Conservation (phyloP, 2,329 filamentous ascomycete species). For the Beauveria sp. region DNA sequence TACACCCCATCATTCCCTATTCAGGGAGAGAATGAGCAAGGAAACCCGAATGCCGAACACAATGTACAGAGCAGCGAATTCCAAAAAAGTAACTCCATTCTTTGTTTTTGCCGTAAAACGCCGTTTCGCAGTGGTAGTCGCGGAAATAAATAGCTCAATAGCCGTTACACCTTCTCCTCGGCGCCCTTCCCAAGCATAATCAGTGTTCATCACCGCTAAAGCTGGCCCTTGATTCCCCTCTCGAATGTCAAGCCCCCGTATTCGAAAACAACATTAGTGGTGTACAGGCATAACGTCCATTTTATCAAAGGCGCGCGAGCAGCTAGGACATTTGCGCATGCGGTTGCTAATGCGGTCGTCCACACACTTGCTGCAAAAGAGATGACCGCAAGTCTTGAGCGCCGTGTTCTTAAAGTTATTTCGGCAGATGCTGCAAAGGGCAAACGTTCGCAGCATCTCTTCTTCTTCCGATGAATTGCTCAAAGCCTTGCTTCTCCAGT, state of each 20-base stretch:
- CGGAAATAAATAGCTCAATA: not conserved
- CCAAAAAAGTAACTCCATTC: not conserved
- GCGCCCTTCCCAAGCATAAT: not conserved
- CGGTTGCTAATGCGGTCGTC: constrained; percentile 83
- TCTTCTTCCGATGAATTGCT: constrained; percentile 77
- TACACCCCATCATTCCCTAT: not conserved
- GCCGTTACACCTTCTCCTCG: not conserved
- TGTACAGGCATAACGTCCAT: constrained; percentile 78
- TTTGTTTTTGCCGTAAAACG: constrained; percentile 5
- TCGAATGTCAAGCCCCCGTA: not conserved
- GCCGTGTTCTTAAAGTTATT: constrained; percentile 90
- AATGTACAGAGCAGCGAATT: constrained; percentile 5
- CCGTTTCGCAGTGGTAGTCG: not conserved
- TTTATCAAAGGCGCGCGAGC: constrained; percentile 83
- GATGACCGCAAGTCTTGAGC: constrained; percentile 88
- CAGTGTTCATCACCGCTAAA: not conserved
- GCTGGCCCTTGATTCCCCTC: not conserved
- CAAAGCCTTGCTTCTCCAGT: constrained; percentile 74
- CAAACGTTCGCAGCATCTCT: constrained; percentile 62
- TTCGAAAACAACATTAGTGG: constrained; percentile 23
- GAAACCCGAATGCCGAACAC: not conserved
- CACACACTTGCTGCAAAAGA: constrained; percentile 87
- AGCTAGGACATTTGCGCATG: constrained; percentile 91
- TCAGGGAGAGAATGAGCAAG: not conserved
- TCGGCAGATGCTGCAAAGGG: constrained; percentile 83